Conservation (phyloP, 768 basidiomycete genomes). For the Imleria badia region DNA sequence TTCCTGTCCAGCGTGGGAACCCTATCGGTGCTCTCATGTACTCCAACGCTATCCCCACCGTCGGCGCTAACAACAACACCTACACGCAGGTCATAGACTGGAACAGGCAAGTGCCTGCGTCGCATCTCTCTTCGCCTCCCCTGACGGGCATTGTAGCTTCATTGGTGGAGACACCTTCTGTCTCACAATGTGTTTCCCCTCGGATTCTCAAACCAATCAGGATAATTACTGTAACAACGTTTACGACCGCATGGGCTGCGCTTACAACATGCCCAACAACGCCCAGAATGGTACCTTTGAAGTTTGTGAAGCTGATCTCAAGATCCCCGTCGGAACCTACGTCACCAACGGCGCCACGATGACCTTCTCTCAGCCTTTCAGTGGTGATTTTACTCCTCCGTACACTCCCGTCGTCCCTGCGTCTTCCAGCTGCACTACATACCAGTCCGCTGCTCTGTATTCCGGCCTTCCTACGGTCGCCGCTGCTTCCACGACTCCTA, state of each 20-base stretch:
- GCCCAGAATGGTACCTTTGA: slow-evolving; percentile 61
- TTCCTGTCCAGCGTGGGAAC: slow-evolving; percentile 61
- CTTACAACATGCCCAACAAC: slow-evolving; percentile 69
- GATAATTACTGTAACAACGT: slow-evolving; percentile 64
- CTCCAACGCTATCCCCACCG: slow-evolving; percentile 52
- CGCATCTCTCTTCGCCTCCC: neutral
- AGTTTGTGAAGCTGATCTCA: slow-evolving; percentile 63
- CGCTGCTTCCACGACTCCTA: neutral
- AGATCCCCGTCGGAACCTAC: slow-evolving; percentile 59
- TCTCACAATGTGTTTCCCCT: slow-evolving; percentile 68
- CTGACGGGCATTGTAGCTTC: slow-evolving; percentile 41
- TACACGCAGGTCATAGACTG: slow-evolving; percentile 62
- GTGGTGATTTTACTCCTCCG: slow-evolving; percentile 34
- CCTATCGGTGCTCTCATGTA: slow-evolving; percentile 72
- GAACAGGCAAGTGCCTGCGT: slow-evolving; percentile 47
- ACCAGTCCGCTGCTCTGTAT: slow-evolving; percentile 38
- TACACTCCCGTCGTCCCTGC: slow-evolving; percentile 41
- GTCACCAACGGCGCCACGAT: slow-evolving; percentile 38
- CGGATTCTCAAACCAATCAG: slow-evolving; percentile 38
- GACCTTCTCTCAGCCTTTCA: slow-evolving; percentile 45
- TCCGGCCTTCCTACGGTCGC: slow-evolving; percentile 20
- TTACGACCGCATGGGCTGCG: slow-evolving; percentile 70
- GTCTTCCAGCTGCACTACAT: slow-evolving; percentile 46
- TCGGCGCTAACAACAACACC: slow-evolving; percentile 38
- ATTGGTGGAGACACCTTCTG: slow-evolving; percentile 67